Conservation (phyloP, 108 stramenopile genomes). For the Licmophora abbreviata region DNA sequence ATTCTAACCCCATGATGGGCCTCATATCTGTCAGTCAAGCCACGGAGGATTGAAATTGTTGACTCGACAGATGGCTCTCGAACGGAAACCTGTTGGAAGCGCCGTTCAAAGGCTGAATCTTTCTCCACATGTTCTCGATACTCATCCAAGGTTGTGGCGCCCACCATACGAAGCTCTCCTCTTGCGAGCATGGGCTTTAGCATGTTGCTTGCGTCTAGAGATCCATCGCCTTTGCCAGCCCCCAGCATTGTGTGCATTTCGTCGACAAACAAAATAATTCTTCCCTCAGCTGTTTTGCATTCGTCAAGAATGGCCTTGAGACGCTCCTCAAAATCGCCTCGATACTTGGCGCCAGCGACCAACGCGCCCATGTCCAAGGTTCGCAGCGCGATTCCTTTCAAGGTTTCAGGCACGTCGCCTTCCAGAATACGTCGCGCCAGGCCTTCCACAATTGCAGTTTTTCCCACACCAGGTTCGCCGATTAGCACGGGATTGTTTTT, state of each 20-base stretch:
- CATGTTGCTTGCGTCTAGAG: slow-evolving; percentile 97
- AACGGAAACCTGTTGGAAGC: slow-evolving; percentile 93
- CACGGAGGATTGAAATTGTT: slow-evolving; percentile 92
- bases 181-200: slow-evolving; percentile 96
- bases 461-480: slow-evolving; percentile 93
- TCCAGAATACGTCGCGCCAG: slow-evolving; percentile 89
- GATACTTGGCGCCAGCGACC: slow-evolving; percentile 95
- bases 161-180: slow-evolving; percentile 94
- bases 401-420: slow-evolving; percentile 91
- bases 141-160: slow-evolving; percentile 95
- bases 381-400: slow-evolving; percentile 77
- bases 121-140: slow-evolving; percentile 93
- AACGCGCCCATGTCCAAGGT: slow-evolving; percentile 95
- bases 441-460: slow-evolving; percentile 96
- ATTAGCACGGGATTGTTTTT: slow-evolving; percentile 95
- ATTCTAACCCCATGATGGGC: slow-evolving; percentile 93
- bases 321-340: slow-evolving; percentile 98
- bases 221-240: slow-evolving; percentile 87
- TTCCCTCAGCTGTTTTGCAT: slow-evolving; percentile 78
- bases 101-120: slow-evolving; percentile 93
- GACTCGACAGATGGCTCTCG: slow-evolving; percentile 89
- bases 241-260: slow-evolving; percentile 96
- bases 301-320: slow-evolving; percentile 94
- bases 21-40: slow-evolving; percentile 90
- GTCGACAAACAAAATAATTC: slow-evolving; percentile 95